phyloP scores from a whole-genome alignment of 2,329 filamentous ascomycete species.

The Didymella lethalis region DNA sequence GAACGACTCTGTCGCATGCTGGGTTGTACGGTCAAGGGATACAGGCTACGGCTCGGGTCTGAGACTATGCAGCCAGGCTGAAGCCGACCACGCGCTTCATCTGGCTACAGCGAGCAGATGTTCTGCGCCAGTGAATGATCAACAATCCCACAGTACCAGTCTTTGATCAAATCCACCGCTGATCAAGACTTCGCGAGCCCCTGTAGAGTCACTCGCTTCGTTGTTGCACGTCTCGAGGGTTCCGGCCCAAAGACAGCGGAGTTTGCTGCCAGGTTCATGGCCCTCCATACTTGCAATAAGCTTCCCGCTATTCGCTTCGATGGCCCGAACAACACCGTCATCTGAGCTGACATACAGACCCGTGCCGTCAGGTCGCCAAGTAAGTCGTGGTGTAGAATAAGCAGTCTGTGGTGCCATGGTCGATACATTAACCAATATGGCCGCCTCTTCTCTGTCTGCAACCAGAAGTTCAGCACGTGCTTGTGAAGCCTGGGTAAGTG shows the following conservation, averaged over 20 bases:
- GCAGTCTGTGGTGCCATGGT: slow-evolving; percentile 70
- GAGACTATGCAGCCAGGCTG: background rate
- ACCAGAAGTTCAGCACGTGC: slow-evolving; percentile 59
- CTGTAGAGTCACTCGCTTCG: slow-evolving; percentile 20
- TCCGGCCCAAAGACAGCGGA: slow-evolving; percentile 66
- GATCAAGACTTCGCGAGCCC: slow-evolving; percentile 62
- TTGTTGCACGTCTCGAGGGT: slow-evolving; percentile 41
- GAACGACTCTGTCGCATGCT: background rate
- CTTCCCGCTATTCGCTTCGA: slow-evolving; percentile 67
- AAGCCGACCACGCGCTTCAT: background rate
- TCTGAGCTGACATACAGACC: slow-evolving; percentile 72
- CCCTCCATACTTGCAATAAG: slow-evolving; percentile 60
- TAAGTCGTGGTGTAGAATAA: slow-evolving; percentile 68
- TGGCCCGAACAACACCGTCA: slow-evolving; percentile 67
- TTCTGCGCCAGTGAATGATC: background rate
- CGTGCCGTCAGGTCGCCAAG: slow-evolving; percentile 68
- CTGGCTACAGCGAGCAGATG: background rate
- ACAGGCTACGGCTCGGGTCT: background rate
- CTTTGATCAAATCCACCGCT: slow-evolving; percentile 71
- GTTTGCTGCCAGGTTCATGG: slow-evolving; percentile 65
- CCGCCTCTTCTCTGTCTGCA: slow-evolving; percentile 65
- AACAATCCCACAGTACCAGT: slow-evolving; percentile 62
- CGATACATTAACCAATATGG: slow-evolving; percentile 66
- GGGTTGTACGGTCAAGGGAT: background rate
- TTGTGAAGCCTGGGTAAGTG: slow-evolving; percentile 60